Conservation (phyloP, 345 rosid species). For the Murraya koenigii region DNA sequence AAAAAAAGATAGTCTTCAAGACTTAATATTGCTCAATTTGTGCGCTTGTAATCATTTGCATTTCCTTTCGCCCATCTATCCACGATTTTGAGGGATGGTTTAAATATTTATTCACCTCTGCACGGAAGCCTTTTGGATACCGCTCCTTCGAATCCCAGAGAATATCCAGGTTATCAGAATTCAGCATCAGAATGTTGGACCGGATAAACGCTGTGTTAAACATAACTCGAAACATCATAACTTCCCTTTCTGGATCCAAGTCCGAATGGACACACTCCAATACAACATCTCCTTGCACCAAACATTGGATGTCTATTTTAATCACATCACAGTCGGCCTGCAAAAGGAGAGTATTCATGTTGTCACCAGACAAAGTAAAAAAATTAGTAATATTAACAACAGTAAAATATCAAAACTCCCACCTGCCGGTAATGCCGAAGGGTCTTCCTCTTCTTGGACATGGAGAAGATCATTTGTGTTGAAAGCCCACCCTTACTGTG, state of each 20-base stretch:
- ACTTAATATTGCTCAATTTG: neutral
- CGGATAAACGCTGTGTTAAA: slow-evolving; percentile 96
- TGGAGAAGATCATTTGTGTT: slow-evolving; percentile 85
- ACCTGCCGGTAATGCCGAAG: slow-evolving; percentile 87
- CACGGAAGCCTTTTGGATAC: slow-evolving; percentile 90
- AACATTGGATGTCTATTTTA: slow-evolving; percentile 92
- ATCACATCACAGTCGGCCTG: slow-evolving; percentile 97
- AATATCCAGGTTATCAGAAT: slow-evolving; percentile 91
- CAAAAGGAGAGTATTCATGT: slow-evolving; percentile 25
- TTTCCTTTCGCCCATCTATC: slow-evolving; percentile 4
- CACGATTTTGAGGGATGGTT: slow-evolving; percentile 1
- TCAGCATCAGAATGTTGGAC: slow-evolving; percentile 93
- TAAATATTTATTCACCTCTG: slow-evolving; percentile 57
- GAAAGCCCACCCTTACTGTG: slow-evolving; percentile 61
- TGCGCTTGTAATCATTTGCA: neutral
- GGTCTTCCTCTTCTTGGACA: slow-evolving; percentile 70
- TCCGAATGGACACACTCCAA: slow-evolving; percentile 95
- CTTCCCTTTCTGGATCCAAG: slow-evolving; percentile 87
- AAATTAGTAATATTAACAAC: neutral
- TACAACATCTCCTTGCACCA: slow-evolving; percentile 97
- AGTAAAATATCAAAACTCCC: slow-evolving; percentile 16
- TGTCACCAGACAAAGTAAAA: slow-evolving; percentile 17
- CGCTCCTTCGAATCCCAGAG: slow-evolving; percentile 95
- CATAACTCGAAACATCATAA: slow-evolving; percentile 98
- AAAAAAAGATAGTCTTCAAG: neutral